Base-by-base conservation (phyloP, 169 alveolate genomes). In the Blepharisma undulans region DNA sequence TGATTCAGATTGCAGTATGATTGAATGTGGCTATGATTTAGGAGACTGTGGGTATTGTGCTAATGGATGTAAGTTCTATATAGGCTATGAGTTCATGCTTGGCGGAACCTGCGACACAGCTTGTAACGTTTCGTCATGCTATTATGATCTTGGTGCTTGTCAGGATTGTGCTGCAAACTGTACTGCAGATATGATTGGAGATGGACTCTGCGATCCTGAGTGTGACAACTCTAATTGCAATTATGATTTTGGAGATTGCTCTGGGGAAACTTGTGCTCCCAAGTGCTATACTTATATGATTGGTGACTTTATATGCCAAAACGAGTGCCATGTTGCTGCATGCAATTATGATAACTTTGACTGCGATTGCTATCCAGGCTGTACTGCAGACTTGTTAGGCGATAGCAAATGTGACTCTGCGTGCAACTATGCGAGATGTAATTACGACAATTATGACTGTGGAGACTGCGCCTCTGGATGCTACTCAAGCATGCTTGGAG, bases 401-500 rank as follows among this genome's bases (percentile, higher is more conserved):
- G 87, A 88, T 71, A 77, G 87, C 10, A 76, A 21, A 21, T 88
- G 92, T 25, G 85, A 88, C 34, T n/a, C 29, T 25, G 87, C 60
- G 1, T 88, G 92, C 78, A 76, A 76, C 76, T 22, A n/a, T 33
- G 92, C 4, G 1, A 76, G 72, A 16, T 88, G 92, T 48, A 2
- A 88, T 36, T 76, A 88, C 79, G 92, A 88, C 34, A 27, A 76
- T 3, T 61, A 76, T 22, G 92, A 88, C 25, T 88, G 92, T 76
- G 92, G 34, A n/a, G 87, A 27, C 66, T 72, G 48, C 59, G 22
- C 59, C 25, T 27, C 84, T 61, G 91, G 91, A 14, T 82, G 89
- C 32, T 21, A 48, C 36, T 10, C 77, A 74, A 74, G 80, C 0
- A 79, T n/a, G 34, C 34, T 33, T 25, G 61, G 61, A 14, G 61